Percentiles rank a stretch among this genome's conserved stretches.
Evolutionary conservation across 495 filamentous ascomycete genomes (phyloP).

Genomic region (Friedmanniomyces simplex): DNA sequence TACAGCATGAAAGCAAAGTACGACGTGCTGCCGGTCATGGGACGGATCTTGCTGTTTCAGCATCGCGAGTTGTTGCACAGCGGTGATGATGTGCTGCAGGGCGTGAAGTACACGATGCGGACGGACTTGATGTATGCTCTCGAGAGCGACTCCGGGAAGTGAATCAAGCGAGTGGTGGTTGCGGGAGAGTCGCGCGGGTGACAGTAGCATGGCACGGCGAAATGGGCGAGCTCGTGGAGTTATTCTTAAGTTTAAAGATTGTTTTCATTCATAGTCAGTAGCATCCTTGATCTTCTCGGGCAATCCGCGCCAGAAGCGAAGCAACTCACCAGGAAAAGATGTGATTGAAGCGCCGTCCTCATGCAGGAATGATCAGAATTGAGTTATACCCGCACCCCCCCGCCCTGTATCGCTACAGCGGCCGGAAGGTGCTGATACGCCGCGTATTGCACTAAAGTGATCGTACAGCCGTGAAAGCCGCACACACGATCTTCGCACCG

Average conservation of each 20-base stretch:
- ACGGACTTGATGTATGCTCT: constrained; percentile 63
- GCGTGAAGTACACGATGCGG: constrained; percentile 66
- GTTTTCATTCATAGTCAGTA: constrained; percentile 19
- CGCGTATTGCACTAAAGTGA: constrained; percentile 99
- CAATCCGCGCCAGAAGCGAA: background rate
- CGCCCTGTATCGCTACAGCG: constrained; percentile 30
- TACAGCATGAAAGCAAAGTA: constrained; percentile 36
- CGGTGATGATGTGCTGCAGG: constrained; percentile 62
- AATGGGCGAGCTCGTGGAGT: no score
- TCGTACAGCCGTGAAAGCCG: constrained; percentile 31
- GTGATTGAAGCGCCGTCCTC: constrained; percentile 65
- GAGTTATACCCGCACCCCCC: constrained; percentile 61
- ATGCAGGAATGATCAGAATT: constrained; percentile 96
- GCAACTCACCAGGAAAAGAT: constrained; percentile 17
- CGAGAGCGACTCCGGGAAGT: background rate
- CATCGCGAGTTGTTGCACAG: constrained; percentile 57
- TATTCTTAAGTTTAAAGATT: background rate
- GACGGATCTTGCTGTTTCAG: constrained; percentile 57
- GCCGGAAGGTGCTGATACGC: constrained; percentile 52
- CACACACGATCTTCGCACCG: constrained; percentile 39
- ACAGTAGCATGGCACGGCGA: no score
- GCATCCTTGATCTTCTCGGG: constrained; percentile 19
- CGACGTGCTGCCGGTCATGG: constrained; percentile 59
- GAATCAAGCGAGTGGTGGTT: background rate
- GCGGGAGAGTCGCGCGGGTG: background rate